A percentile compares a stretch with the other conserved stretches of the same genome.
Conservation (phyloP, 371 early-diverging fungal genomes). For the Rhizopus sp. region DNA sequence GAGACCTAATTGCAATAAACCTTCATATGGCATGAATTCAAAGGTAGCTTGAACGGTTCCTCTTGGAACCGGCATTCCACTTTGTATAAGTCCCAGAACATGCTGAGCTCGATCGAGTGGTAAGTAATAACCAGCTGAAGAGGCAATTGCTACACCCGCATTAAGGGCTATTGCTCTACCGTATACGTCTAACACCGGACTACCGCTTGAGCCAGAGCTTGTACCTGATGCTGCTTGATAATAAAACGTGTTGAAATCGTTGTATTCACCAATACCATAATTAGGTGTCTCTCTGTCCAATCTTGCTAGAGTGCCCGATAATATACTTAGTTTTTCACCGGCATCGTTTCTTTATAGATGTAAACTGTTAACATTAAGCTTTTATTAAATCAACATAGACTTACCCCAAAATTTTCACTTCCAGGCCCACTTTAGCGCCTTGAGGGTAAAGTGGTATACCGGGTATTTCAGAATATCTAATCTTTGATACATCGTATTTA, state of each 20-base stretch:
- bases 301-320: conserved; percentile 79
- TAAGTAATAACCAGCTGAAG: conserved; percentile 63
- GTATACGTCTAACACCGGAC: conserved; percentile 69
- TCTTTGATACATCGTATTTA: conserved; percentile 74
- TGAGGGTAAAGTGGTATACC: conserved; percentile 76
- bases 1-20: conserved; percentile 61
- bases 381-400: not conserved
- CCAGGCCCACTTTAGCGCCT: conserved; percentile 77
- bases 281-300: conserved; percentile 61
- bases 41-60: conserved; percentile 80
- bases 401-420: conserved; percentile 81
- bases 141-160: conserved; percentile 62
- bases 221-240: conserved; percentile 72
- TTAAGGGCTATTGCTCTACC: conserved; percentile 73
- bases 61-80: conserved; percentile 60
- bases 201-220: conserved; percentile 69
- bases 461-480: conserved; percentile 70
- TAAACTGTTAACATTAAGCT: not conserved
- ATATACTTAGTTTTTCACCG: conserved; percentile 78
- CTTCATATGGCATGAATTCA: conserved; percentile 64
- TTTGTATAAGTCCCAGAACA: conserved; percentile 62
- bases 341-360: conserved; percentile 62
- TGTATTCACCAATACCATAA: conserved; percentile 61
- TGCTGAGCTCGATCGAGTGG: conserved; percentile 72
- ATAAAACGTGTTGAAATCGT: conserved; percentile 74